phyloP scores from a whole-genome alignment of 108 stramenopile species.

The Cylindrotheca fusiformis region DNA sequence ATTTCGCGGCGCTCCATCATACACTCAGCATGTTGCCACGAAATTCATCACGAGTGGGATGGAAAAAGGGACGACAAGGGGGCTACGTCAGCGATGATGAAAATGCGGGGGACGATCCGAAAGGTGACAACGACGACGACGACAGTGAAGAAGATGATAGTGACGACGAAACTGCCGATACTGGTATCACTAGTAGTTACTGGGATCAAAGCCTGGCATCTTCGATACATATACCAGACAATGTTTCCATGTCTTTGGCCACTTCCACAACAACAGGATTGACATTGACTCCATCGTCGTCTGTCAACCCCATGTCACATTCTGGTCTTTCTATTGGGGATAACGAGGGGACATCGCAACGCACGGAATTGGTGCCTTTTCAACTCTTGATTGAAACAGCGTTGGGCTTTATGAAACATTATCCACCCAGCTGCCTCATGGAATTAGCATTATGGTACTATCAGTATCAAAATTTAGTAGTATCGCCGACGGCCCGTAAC shows the following conservation, averaged over 20 bases:
- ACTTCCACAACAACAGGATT: background rate
- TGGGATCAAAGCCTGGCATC: background rate
- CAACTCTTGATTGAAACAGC: slow-evolving; percentile 80
- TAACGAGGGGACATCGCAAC: background rate
- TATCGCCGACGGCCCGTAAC: slow-evolving; percentile 21
- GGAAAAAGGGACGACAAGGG: slow-evolving; percentile 51
- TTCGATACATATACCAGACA: slow-evolving; percentile 1
- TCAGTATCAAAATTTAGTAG: slow-evolving; percentile 12
- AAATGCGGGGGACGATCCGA: slow-evolving; percentile 25
- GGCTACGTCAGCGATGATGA: slow-evolving; percentile 38
- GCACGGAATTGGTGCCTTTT: slow-evolving; percentile 57
- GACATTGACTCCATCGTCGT: background rate
- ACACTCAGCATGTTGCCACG: slow-evolving; percentile 67
- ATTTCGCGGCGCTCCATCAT: slow-evolving; percentile 86
- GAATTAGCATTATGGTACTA: slow-evolving; percentile 60
- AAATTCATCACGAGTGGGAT: slow-evolving; percentile 74
- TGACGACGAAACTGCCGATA: background rate
- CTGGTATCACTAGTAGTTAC: background rate
- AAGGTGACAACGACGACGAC: slow-evolving; percentile 14
- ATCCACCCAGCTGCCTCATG: slow-evolving; percentile 72
- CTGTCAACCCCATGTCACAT: background rate
- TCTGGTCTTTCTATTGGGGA: background rate
- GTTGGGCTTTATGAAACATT: slow-evolving; percentile 65
- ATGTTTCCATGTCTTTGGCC: background rate
- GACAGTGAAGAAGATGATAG: slow-evolving; percentile 4